Conservation (phyloP, 2,329 filamentous ascomycete genomes). For the Sordariomycetes sp. region DNA sequence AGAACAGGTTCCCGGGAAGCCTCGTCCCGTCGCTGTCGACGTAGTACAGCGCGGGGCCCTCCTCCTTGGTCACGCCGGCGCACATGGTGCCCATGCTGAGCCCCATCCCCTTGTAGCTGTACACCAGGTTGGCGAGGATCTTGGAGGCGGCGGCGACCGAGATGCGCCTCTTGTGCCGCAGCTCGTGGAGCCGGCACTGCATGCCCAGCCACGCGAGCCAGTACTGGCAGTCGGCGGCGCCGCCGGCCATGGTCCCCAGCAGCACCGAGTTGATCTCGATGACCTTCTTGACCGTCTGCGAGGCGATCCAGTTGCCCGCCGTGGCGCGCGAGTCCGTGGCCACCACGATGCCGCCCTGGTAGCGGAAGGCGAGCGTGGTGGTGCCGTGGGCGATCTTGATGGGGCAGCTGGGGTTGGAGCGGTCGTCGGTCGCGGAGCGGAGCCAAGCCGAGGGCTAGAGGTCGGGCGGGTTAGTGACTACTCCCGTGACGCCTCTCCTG, state of each 20-base stretch:
- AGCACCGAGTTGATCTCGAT: constrained; percentile 95
- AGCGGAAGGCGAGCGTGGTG: constrained; percentile 94
- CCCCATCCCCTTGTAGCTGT: constrained; percentile 98
- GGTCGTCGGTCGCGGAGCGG: constrained; percentile 92
- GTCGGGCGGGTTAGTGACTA: constrained; percentile 1
- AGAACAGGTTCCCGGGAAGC: constrained; percentile 90
- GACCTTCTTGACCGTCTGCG: constrained; percentile 99
- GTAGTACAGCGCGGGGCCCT: constrained; percentile 97
- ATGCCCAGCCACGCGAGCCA: constrained; percentile 98
- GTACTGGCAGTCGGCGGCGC: constrained; percentile 98
- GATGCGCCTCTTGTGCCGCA: constrained; percentile 97
- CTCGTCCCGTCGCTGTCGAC: constrained; percentile 96
- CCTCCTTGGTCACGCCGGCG: constrained; percentile 87
- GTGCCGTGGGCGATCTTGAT: constrained; percentile 99
- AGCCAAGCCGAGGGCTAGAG: constrained; percentile 81
- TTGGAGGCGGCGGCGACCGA: constrained; percentile 94
- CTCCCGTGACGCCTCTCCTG: too few species aligned
- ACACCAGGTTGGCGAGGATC: constrained; percentile 96
- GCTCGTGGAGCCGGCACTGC: constrained; percentile 98
- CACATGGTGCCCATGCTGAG: constrained; percentile 99
- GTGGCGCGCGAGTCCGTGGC: constrained; percentile 96
- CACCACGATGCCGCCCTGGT: constrained; percentile 96
- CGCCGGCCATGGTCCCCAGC: constrained; percentile 95
- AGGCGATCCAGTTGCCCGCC: constrained; percentile 97
- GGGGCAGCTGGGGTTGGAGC: constrained; percentile 89